Base-by-base conservation (phyloP, 129 eudicot species). In the Centella asiatica region DNA sequence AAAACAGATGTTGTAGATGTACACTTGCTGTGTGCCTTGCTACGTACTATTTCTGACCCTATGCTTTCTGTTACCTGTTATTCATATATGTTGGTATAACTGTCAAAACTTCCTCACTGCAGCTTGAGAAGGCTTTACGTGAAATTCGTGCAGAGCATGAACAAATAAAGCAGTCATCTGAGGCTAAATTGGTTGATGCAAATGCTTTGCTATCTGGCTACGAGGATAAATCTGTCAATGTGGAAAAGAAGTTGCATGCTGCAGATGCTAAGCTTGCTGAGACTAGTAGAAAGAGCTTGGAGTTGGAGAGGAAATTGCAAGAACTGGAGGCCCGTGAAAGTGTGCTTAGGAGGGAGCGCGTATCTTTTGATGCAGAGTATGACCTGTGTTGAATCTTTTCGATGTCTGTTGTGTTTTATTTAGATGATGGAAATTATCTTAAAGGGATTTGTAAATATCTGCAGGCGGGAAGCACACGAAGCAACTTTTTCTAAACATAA, bases 51-150 rank as follows among this genome's bases (percentile, higher is more conserved):
- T 20, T 23, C 12, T 10, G 18, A 48, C 58, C 14, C 33, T 57
- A 23, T 29, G 23, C 18, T 62, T 56, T 63, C 62, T 47, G 22
- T 62, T 52, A n/a, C n/a, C n/a, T n/a, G n/a, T 70, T 25, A 27
- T 23, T 60, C 10, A n/a, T 14, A 53, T 14, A 3, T 61, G 42
- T n/a, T 20, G 15, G 36, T 24, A 11, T 31, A 8, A 31, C 49
- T 1, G 15, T 20, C 65, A 28, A 2, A 23, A 3, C 22, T 56
- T 42, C 37, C 23, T 48, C 57, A 23, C 19, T 69, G 74, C 95
- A 93, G 99, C 95, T 85, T 67, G 95, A 85, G 82, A 85, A 76
- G 79, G 87, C 92, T 33, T 69, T 93, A 28, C 86, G 75, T 36
- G 86, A 78, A 64, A 55, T 68, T 49, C 73, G 67, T 60, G 70